Evolutionary conservation across 257 asterid species (phyloP).

Genomic region (Jaltomata sinuosa): DNA sequence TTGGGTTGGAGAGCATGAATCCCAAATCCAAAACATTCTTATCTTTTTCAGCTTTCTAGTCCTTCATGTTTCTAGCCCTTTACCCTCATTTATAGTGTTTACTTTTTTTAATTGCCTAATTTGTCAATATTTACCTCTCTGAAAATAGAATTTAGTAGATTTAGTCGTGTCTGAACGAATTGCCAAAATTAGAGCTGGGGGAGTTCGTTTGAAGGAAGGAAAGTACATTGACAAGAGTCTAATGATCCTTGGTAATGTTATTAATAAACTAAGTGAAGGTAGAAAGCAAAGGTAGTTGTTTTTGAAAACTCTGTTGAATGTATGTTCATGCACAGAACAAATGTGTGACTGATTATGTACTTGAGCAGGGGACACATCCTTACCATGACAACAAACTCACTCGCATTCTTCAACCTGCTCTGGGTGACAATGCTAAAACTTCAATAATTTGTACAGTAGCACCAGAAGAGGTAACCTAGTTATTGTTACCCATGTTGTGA

Average conservation of each 20-base stretch:
- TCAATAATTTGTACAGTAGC: conserved; percentile 94
- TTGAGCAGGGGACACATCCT: conserved; percentile 88
- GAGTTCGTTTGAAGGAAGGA: conserved; percentile 98
- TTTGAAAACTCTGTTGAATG: not conserved
- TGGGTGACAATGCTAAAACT: conserved; percentile 98
- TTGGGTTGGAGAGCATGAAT: not conserved
- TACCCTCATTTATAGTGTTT: not conserved
- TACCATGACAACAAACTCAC: conserved; percentile 98
- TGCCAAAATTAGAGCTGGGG: conserved; percentile 97
- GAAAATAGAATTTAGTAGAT: conserved; percentile 78
- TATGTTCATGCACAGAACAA: not conserved
- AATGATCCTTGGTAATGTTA: conserved; percentile 96
- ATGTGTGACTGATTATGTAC: conserved; percentile 8
- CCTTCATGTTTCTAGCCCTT: not conserved
- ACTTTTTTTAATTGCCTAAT: not conserved
- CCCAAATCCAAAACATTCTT: not conserved
- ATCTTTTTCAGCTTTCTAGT: not conserved
- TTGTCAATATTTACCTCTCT: conserved; percentile 4
- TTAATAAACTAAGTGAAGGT: conserved; percentile 93
- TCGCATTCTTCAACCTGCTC: conserved; percentile 98
- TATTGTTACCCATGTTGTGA: not conserved
- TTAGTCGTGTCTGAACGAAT: conserved; percentile 95
- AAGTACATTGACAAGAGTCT: conserved; percentile 96
- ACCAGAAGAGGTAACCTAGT: conserved; percentile 77
- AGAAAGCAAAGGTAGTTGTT: conserved; percentile 73